Evolutionary conservation across 768 basidiomycete species (phyloP).

Genomic region (Leccinum boreale): DNA sequence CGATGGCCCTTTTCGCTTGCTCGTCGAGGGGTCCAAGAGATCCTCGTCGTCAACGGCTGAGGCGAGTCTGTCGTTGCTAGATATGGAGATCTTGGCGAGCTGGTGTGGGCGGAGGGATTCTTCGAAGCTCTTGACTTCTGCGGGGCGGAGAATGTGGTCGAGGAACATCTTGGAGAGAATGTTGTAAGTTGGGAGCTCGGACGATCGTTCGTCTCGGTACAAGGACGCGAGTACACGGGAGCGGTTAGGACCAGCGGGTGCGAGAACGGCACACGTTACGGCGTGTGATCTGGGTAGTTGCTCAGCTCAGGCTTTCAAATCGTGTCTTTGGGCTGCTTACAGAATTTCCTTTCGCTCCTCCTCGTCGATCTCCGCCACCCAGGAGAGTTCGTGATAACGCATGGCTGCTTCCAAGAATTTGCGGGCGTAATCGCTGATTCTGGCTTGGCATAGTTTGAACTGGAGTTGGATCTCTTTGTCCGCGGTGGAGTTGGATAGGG

Average conservation of each 20-base stretch:
- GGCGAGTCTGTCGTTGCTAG: conserved; percentile 77
- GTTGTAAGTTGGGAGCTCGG: conserved; percentile 75
- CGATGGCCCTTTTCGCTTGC: conserved; percentile 85
- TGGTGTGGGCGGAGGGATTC: conserved; percentile 87
- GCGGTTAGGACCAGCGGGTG: conserved; percentile 94
- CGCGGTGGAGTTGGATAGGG: conserved; percentile 75
- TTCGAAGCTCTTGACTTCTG: conserved; percentile 90
- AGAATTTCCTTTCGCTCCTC: conserved; percentile 89
- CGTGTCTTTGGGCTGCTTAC: conserved; percentile 44
- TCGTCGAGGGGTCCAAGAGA: conserved; percentile 51
- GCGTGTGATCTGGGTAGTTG: conserved; percentile 64
- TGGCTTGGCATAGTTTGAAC: conserved; percentile 92
- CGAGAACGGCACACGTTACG: conserved; percentile 94
- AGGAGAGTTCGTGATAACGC: conserved; percentile 93
- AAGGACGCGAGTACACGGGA: conserved; percentile 90
- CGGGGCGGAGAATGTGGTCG: conserved; percentile 89
- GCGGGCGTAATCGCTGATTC: conserved; percentile 88
- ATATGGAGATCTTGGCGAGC: conserved; percentile 85
- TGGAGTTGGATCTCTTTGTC: conserved; percentile 78
- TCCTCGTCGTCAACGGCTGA: conserved; percentile 60
- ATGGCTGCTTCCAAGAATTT: conserved; percentile 94
- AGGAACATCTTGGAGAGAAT: conserved; percentile 98
- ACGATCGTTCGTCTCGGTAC: conserved; percentile 89
- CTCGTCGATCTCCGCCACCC: conserved; percentile 88
- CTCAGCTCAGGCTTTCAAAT: conserved; percentile 4